Conservation (phyloP, 768 basidiomycete species). For the Termitomyces sp. region DNA sequence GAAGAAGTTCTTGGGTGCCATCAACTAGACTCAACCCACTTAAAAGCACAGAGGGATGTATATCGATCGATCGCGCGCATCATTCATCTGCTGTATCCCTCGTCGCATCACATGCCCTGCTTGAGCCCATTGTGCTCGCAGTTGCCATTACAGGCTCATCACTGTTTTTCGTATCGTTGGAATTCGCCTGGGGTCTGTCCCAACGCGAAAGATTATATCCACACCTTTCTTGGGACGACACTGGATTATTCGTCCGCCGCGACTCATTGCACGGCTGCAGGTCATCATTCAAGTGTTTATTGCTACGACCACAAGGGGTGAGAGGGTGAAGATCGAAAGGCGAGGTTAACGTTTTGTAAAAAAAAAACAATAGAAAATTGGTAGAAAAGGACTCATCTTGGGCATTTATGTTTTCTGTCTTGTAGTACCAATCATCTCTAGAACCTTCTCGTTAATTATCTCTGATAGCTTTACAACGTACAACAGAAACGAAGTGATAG, state of each 20-base stretch:
- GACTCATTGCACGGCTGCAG: neutral
- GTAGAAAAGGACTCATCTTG: neutral
- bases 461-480: too few relatives aligned
- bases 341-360: neutral
- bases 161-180: neutral
- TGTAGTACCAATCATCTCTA: neutral
- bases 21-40: conserved; percentile 9
- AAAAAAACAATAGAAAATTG: too few relatives aligned
- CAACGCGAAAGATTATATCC: neutral
- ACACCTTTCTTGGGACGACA: too few relatives aligned
- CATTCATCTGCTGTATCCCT: neutral
- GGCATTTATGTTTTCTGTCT: neutral
- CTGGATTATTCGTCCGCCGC: neutral
- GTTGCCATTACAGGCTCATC: neutral
- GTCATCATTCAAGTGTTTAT: neutral
- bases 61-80: neutral
- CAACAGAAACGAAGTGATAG: too few relatives aligned
- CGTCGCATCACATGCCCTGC: conserved; percentile 4
- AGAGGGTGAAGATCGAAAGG: neutral
- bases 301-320: neutral
- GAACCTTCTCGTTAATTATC: too few relatives aligned
- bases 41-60: neutral
- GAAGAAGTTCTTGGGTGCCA: conserved; percentile 15
- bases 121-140: conserved; percentile 9
- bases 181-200: neutral